Conservation (phyloP, 257 asterid genomes). For the Striga asiatica region DNA sequence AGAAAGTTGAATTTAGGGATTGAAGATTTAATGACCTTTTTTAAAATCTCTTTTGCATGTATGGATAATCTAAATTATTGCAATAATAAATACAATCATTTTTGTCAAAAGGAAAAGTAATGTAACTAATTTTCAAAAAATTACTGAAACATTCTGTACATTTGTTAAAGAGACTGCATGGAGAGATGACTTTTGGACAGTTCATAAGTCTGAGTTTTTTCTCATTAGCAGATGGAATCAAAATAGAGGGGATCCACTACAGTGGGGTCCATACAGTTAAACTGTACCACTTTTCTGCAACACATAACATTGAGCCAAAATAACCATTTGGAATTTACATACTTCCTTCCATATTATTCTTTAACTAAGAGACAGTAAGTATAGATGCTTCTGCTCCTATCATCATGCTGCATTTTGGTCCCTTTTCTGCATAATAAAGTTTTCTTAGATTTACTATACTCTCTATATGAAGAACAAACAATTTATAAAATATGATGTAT, state of each 20-base stretch:
- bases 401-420: no score
- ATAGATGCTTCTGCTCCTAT: not conserved
- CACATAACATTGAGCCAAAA: conserved; percentile 8
- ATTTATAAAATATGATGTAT: no score
- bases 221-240: conserved; percentile 2
- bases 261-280: not conserved
- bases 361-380: conserved; percentile 18
- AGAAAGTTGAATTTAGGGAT: no score
- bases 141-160: not conserved
- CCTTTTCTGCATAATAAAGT: conserved; percentile 1
- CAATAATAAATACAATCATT: no score
- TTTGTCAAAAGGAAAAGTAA: no score
- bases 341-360: conserved; percentile 15
- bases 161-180: not conserved
- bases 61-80: no score
- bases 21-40: no score
- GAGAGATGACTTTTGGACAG: not conserved
- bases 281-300: conserved; percentile 4
- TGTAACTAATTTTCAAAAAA: no score
- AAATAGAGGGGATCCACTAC: not conserved
- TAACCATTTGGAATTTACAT: conserved; percentile 10
- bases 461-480: no score
- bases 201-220: not conserved
- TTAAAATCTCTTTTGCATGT: no score
- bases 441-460: conserved; percentile 3